Conservation (phyloP, 768 basidiomycete species). For the Cystobasidium tubakii region DNA sequence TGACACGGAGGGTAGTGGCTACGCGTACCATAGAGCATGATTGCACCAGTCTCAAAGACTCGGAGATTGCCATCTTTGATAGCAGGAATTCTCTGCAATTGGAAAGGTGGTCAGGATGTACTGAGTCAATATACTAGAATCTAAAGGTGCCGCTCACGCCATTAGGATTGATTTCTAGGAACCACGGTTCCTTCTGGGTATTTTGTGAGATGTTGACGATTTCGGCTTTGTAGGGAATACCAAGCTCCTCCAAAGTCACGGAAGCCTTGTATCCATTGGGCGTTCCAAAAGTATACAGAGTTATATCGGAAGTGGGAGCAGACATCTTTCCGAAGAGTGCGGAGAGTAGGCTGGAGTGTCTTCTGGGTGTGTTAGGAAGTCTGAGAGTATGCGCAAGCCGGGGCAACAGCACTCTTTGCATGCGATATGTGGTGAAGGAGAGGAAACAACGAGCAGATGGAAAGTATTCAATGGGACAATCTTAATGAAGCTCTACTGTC, state of each 20-base stretch:
- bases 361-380: not conserved
- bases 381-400: not conserved
- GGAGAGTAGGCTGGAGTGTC: constrained; percentile 8
- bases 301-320: constrained; percentile 1
- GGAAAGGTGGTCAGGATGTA: not conserved
- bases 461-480: not conserved
- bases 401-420: not conserved
- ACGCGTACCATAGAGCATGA: constrained; percentile 62
- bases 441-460: not conserved
- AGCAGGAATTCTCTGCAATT: constrained; percentile 20
- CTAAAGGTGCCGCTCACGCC: constrained; percentile 10
- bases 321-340: constrained; percentile 15
- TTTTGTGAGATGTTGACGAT: constrained; percentile 28
- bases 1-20: not conserved
- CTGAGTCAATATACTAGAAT: too few relatives aligned
- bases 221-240: constrained; percentile 27
- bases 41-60: constrained; percentile 59
- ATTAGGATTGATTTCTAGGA: constrained; percentile 33
- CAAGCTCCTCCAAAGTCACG: constrained; percentile 29
- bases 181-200: constrained; percentile 22
- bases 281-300: constrained; percentile 31
- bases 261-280: constrained; percentile 33
- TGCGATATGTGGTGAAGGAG: not conserved
- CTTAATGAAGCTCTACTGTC: too few relatives aligned
- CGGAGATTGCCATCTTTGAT: constrained; percentile 42